These are phyloP conservation scores for Ascodesmis nigricans DNA, from an alignment of 495 filamentous ascomycete species.

Conservation along the genomic window DNA sequence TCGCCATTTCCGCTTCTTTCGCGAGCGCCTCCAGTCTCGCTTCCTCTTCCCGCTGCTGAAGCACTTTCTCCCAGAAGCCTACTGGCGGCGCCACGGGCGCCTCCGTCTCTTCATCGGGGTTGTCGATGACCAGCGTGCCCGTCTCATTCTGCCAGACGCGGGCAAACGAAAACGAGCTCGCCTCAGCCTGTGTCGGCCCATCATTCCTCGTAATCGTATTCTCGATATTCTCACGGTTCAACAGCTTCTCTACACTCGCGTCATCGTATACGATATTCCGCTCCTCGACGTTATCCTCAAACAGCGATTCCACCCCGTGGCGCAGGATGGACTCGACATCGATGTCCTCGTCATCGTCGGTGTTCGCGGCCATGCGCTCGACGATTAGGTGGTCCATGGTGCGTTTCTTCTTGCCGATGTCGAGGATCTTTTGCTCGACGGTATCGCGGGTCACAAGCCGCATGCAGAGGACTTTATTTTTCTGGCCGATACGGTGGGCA, in stretches of 20 bases:
- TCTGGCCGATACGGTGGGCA: constrained; percentile 87
- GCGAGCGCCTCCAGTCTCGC: constrained; percentile 43
- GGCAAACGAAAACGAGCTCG: constrained; percentile 75
- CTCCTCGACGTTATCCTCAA: constrained; percentile 43
- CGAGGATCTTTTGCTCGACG: constrained; percentile 87
- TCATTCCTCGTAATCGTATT: constrained; percentile 34
- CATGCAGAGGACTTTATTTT: constrained; percentile 85
- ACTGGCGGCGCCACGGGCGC: constrained; percentile 28
- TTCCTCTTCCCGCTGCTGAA: constrained; percentile 56
- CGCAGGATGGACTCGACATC: constrained; percentile 77
- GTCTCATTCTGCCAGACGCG: constrained; percentile 80
- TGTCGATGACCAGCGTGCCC: constrained; percentile 32
- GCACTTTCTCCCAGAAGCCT: constrained; percentile 69
- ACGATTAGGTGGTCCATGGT: constrained; percentile 83
- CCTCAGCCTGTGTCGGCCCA: constrained; percentile 32
- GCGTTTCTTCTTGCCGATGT: constrained; percentile 90
- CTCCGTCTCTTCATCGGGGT: constrained; percentile 35
- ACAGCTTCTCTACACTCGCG: constrained; percentile 59
- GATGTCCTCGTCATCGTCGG: constrained; percentile 48
- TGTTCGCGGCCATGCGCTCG: constrained; percentile 61
- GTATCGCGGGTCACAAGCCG: constrained; percentile 75
- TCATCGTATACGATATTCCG: constrained; percentile 49
- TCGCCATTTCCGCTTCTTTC: constrained; percentile 48
- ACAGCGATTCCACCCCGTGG: constrained; percentile 69
- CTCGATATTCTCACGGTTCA: constrained; percentile 68